Evolutionary conservation across 2,329 filamentous ascomycete species (phyloP).

Genomic region (Sodiomyces alkalinus): DNA sequence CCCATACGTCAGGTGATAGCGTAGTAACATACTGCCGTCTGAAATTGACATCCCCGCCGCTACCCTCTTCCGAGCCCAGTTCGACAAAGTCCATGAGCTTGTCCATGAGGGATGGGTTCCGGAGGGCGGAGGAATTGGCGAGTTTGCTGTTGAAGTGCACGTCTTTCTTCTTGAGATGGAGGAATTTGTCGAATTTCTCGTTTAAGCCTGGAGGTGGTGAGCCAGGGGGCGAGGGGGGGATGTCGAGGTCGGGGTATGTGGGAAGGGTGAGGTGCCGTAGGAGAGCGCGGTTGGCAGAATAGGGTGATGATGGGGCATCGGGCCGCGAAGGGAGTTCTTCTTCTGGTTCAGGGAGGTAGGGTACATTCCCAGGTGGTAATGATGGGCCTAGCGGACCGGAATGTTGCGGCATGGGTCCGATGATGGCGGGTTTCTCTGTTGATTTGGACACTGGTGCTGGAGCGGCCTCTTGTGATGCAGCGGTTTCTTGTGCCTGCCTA

Average conservation of each 20-base stretch:
- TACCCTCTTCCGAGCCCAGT: constrained; percentile 11
- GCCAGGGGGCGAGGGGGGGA: constrained; percentile 58
- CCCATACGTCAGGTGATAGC: constrained; percentile 38
- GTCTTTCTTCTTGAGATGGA: constrained; percentile 61
- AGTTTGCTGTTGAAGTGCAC: constrained; percentile 68
- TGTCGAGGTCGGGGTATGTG: constrained; percentile 53
- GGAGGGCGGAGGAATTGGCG: constrained; percentile 47
- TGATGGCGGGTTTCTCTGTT: constrained; percentile 7
- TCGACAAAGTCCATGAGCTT: constrained; percentile 57
- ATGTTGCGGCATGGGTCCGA: constrained; percentile 16
- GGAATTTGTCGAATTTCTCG: constrained; percentile 58
- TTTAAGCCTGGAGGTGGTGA: constrained; percentile 37
- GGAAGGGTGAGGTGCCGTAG: constrained; percentile 63
- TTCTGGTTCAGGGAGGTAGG: constrained; percentile 1
- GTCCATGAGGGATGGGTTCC: constrained; percentile 57
- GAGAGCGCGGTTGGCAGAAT: constrained; percentile 46
- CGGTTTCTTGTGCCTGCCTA: constrained; percentile 1
- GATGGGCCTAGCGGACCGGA: constrained; percentile 22
- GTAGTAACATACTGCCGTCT: constrained; percentile 53
- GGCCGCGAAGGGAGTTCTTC: not conserved
- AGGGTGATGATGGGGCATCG: constrained; percentile 42
- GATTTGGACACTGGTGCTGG: not conserved
- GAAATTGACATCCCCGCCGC: constrained; percentile 22
- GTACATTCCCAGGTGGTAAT: constrained; percentile 16
- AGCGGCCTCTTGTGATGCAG: not conserved